Evolutionary conservation across 495 filamentous ascomycete species (phyloP), one percentile per base, ranked within the genome.

Genomic region (Penicillium paradoxum): DNA sequence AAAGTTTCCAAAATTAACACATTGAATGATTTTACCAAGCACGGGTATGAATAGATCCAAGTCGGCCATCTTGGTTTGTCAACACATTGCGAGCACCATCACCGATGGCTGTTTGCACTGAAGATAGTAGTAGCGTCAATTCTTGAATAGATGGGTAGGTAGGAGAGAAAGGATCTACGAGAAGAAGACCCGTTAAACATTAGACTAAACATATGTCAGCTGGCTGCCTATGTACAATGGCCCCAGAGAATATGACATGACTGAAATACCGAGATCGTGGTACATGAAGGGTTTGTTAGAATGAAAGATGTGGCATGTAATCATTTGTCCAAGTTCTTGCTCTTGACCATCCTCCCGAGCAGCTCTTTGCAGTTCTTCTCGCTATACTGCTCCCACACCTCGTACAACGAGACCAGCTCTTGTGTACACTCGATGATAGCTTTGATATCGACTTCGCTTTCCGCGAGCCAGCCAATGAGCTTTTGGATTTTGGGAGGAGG

Each of bases 331-430:
- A 95, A 67, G n/a, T 83, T 85, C 62, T 88, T 79, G 24, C 82
- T 84, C 71, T 93, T 95, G 45, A 96, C 82, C 73, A 92, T 91
- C 37, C 89, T 78, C 19, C 80, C 84, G 58, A 98, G 84, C 53
- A 88, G 77, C 53, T 89, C 86, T 65, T 84, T 88, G 60, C 83
- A 87, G 15, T 73, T 72, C 69, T 93, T 92, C 61, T 97, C 91
- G 56, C 83, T 89, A 61, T 92, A 96, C 59, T 83, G 78, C 65
- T 98, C 93, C 77, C 90, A 90, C 29, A 89, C 80, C 67, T 96
- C 91, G 70, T 97, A 98, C 54, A 98, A 80, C 4, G 90, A 95
- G 37, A 98, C 90, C 45, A 97, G 79, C 73, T 97, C 95, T 70
- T 98, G 93, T 0, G 88, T 90, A 68, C 87, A 92, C 62, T 97